These are phyloP conservation scores for Calocybe gambosa DNA, from an alignment of 1,284 basidiomycete species.

Conservation along the genomic window DNA sequence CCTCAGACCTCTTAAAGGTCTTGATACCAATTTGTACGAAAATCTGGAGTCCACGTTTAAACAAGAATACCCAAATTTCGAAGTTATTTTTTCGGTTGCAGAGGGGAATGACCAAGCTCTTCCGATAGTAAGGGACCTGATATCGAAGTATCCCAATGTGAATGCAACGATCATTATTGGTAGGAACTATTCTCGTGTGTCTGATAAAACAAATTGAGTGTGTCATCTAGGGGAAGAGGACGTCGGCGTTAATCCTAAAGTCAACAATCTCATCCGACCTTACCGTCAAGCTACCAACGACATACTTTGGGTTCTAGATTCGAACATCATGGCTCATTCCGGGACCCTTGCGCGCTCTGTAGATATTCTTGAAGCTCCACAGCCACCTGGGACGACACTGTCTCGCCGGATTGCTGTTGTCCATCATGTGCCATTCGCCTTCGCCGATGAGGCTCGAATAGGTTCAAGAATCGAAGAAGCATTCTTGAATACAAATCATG, in stretches of 20 bases:
- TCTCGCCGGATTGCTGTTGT: constrained; percentile 72
- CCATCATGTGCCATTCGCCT: constrained; percentile 93
- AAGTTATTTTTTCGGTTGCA: constrained; percentile 84
- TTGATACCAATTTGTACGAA: constrained; percentile 90
- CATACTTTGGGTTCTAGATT: constrained; percentile 96
- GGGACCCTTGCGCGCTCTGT: constrained; percentile 87
- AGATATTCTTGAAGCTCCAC: constrained; percentile 53
- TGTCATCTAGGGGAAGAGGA: constrained; percentile 52
- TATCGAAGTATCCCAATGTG: constrained; percentile 70
- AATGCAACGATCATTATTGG: constrained; percentile 72
- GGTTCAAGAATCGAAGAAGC: constrained; percentile 90
- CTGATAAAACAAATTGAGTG: background rate
- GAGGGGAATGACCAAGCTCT: constrained; percentile 81
- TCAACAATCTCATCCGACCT: constrained; percentile 90
- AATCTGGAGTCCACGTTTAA: constrained; percentile 88
- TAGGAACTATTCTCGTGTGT: constrained; percentile 30
- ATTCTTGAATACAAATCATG: constrained; percentile 95
- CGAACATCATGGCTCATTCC: constrained; percentile 77
- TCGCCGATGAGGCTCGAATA: constrained; percentile 57
- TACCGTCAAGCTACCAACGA: constrained; percentile 81
- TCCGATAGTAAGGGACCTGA: constrained; percentile 67
- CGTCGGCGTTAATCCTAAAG: constrained; percentile 94
- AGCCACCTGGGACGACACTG: constrained; percentile 28
- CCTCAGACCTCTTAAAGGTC: constrained; percentile 84
- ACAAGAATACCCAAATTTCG: constrained; percentile 85